These are phyloP conservation scores for Globisporangium recalcitrans DNA, from an alignment of 352 stramenopile species.

Conservation along the genomic window DNA sequence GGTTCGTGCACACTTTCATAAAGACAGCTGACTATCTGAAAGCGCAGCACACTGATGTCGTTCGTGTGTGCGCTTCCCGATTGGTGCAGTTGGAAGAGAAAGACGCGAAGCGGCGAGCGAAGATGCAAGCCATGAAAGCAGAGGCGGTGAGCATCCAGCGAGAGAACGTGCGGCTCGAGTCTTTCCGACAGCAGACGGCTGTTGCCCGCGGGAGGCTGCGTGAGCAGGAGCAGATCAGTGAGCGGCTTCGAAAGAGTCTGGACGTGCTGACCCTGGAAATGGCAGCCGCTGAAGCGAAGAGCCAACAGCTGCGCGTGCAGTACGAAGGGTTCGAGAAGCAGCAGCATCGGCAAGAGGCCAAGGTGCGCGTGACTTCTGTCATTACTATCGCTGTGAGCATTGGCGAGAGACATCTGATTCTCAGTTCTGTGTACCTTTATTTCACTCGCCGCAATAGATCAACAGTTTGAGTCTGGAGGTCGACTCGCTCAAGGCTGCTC, in stretches of 20 bases:
- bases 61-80: neutral
- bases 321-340: conserved; percentile 28
- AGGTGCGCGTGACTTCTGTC: conserved; percentile 21
- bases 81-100: conserved; percentile 33
- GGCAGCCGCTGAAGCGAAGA: conserved; percentile 23
- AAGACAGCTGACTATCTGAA: no score
- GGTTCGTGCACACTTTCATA: conserved; percentile 16
- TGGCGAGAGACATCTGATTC: no score
- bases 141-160: conserved; percentile 20
- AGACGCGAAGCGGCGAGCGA: conserved; percentile 27
- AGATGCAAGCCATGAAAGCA: conserved; percentile 29
- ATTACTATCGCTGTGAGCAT: neutral
- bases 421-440: no score
- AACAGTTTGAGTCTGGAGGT: conserved; percentile 44
- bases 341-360: conserved; percentile 37
- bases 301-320: conserved; percentile 28
- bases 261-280: conserved; percentile 27
- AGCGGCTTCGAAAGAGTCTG: conserved; percentile 28
- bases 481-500: conserved; percentile 27
- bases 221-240: conserved; percentile 26
- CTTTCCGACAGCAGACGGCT: conserved; percentile 25
- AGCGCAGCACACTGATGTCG: no score
- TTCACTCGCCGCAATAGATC: conserved; percentile 30
- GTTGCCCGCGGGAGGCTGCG: conserved; percentile 26
- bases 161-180: conserved; percentile 32